Evolutionary conservation across 331 rosid species (phyloP).

Genomic region (Spiraea crenata): DNA sequence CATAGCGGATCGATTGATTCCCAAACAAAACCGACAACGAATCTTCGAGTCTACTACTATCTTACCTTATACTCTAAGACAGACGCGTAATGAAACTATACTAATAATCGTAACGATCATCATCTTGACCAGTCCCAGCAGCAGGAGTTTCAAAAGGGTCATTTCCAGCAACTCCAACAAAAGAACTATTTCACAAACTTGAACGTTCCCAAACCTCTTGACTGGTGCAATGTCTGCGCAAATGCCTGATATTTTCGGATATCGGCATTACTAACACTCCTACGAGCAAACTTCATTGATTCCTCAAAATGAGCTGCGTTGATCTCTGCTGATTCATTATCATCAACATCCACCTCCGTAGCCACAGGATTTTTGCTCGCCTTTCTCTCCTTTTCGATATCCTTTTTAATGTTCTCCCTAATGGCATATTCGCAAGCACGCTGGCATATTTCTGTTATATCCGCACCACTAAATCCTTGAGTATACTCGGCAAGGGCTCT

Average conservation of each 20-base stretch:
- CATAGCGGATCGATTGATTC: too few relatives aligned
- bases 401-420: conserved; percentile 18
- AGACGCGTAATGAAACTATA: too few relatives aligned
- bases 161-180: too few relatives aligned
- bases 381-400: background rate
- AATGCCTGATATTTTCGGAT: conserved; percentile 2
- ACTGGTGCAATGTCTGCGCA: background rate
- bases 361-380: background rate
- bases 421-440: conserved; percentile 17
- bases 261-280: conserved; percentile 10
- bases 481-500: background rate
- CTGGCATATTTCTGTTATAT: conserved; percentile 4
- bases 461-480: conserved; percentile 10
- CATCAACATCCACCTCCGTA: background rate
- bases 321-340: background rate
- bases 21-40: too few relatives aligned
- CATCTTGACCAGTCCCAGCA: too few relatives aligned
- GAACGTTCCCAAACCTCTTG: too few relatives aligned
- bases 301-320: conserved; percentile 13
- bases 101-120: too few relatives aligned
- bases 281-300: conserved; percentile 15
- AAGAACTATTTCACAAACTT: too few relatives aligned
- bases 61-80: too few relatives aligned
- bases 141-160: too few relatives aligned
- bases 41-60: too few relatives aligned